Conservation (phyloP, 345 rosid genomes). For the Acer saccharum region DNA sequence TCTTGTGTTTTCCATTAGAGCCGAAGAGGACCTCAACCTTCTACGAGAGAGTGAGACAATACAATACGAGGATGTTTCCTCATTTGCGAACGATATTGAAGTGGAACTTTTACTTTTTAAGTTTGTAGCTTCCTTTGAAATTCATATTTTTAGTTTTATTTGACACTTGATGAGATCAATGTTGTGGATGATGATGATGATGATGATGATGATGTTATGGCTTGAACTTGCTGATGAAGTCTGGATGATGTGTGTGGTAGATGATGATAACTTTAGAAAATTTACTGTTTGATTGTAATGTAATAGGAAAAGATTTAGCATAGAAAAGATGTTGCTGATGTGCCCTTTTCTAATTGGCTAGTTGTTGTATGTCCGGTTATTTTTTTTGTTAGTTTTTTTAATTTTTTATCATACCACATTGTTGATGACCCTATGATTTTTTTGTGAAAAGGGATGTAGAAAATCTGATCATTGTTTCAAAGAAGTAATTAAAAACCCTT, state of each 20-base stretch:
- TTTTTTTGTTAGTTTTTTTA: not conserved
- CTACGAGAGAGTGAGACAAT: not conserved
- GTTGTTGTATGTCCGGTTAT: slow-evolving; percentile 29
- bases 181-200: slow-evolving; percentile 32
- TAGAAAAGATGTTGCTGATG: slow-evolving; percentile 33
- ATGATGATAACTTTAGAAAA: slow-evolving; percentile 35
- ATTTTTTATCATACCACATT: not conserved
- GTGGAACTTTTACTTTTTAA: slow-evolving; percentile 28
- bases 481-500: not conserved
- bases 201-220: slow-evolving; percentile 31
- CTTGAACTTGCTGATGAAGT: not conserved
- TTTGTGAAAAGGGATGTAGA: slow-evolving; percentile 21
- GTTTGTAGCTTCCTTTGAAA: slow-evolving; percentile 19
- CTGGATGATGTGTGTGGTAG: slow-evolving; percentile 22
- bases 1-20: slow-evolving; percentile 4
- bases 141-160: slow-evolving; percentile 34
- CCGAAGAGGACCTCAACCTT: slow-evolving; percentile 25
- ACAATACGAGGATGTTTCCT: slow-evolving; percentile 15
- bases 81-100: slow-evolving; percentile 11
- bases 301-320: slow-evolving; percentile 40
- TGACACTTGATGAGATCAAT: slow-evolving; percentile 33
- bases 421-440: slow-evolving; percentile 12
- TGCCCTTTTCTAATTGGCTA: slow-evolving; percentile 29
- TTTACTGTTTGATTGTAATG: slow-evolving; percentile 33
- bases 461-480: slow-evolving; percentile 9